Evolutionary conservation across 352 stramenopile species (phyloP).

Genomic region (Phytophthora pseudosyringae): DNA sequence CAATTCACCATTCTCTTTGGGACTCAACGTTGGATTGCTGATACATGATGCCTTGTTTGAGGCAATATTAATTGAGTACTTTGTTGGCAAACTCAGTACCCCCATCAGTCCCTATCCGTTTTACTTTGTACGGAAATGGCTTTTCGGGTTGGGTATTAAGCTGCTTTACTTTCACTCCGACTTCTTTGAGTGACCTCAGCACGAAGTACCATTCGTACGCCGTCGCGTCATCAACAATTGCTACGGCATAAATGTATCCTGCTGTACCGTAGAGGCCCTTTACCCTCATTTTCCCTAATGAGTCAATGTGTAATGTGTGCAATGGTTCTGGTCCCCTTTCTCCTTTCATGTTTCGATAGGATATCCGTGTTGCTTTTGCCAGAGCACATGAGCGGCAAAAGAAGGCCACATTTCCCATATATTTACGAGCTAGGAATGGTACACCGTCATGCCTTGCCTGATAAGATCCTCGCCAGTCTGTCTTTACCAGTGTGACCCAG

Average conservation of each 20-base stretch:
- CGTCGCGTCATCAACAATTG: slow-evolving; percentile 7
- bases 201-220: slow-evolving; percentile 14
- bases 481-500: too few species aligned
- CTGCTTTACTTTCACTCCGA: not conserved
- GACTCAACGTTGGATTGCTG: slow-evolving; percentile 3
- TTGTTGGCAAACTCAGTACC: slow-evolving; percentile 12
- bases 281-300: not conserved
- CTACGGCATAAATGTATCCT: slow-evolving; percentile 5
- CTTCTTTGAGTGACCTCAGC: not conserved
- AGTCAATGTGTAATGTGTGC: slow-evolving; percentile 21
- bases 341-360: slow-evolving; percentile 16
- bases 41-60: not conserved
- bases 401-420: too few species aligned
- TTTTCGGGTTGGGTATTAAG: slow-evolving; percentile 8
- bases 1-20: slow-evolving; percentile 4
- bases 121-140: slow-evolving; percentile 8
- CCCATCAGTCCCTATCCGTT: slow-evolving; percentile 6
- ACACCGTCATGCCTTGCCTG: too few species aligned
- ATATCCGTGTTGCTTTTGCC: too few species aligned
- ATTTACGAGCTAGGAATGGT: too few species aligned
- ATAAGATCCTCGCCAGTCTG: too few species aligned
- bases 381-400: too few species aligned
- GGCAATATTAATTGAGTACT: not conserved
- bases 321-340: slow-evolving; percentile 4
- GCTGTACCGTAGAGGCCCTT: slow-evolving; percentile 4